Conservation (phyloP, 164 flowering plant species). For the Amborella trichopoda region DNA sequence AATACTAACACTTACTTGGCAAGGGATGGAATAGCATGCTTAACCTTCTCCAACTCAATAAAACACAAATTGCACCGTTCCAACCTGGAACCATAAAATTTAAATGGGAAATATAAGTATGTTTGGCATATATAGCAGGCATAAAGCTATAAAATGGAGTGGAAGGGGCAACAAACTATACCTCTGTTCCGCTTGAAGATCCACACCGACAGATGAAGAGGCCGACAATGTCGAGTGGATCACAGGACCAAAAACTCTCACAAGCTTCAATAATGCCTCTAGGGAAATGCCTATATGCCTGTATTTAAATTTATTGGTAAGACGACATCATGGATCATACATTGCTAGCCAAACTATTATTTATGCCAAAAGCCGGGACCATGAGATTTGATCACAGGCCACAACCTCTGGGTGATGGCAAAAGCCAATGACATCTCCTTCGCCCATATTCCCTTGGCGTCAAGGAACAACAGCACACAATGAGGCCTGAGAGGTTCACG, state of each 20-base stretch:
- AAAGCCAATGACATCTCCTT: no score
- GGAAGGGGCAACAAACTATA: slow-evolving; percentile 11
- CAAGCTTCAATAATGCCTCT: slow-evolving; percentile 78
- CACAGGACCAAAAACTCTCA: slow-evolving; percentile 71
- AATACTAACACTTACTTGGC: slow-evolving; percentile 41
- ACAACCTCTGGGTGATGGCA: no score
- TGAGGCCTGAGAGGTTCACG: no score
- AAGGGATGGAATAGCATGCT: slow-evolving; percentile 47
- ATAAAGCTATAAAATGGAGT: not conserved
- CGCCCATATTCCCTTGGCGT: no score
- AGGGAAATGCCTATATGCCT: slow-evolving; percentile 72
- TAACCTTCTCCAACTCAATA: slow-evolving; percentile 81
- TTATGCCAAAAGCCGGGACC: not conserved
- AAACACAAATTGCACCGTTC: slow-evolving; percentile 84
- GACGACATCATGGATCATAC: no score
- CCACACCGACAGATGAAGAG: slow-evolving; percentile 81
- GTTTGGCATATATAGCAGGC: not conserved
- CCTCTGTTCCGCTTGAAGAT: slow-evolving; percentile 96
- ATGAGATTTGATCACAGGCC: no score
- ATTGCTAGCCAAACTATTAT: not conserved
- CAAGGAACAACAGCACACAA: no score
- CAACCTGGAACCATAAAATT: slow-evolving; percentile 28
- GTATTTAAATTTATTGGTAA: no score
- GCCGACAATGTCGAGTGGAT: slow-evolving; percentile 78
- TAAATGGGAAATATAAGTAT: not conserved